Evolutionary conservation across 73 alveolate species (phyloP), one percentile per base, ranked within the genome.

Genomic region (Paramecium primaurelia): DNA sequence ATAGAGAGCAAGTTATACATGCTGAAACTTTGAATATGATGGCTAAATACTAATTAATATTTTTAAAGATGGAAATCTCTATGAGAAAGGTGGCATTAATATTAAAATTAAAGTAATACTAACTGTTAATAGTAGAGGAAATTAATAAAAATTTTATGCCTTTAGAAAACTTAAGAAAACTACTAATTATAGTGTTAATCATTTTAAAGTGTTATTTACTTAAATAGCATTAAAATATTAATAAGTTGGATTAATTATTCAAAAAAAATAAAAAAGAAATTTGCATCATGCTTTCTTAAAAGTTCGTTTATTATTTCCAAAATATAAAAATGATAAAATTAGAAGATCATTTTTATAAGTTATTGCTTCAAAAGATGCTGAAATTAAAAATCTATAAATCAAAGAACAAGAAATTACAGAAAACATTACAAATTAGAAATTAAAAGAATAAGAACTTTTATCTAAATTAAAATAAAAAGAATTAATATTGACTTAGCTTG

Each of bases 11-110:
- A 51, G 54, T 94, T 8, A 83, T 94, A 34, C 97, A 94, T 58
- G 86, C 93, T 0, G 97, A 94, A 71, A 94, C 97, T 3, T 68
- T 94, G 32, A 92, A 88, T 45, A 94, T 94, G 97, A 94, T 94
- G 97, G 93, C 97, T 25, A 94, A 94, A 60, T 94, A 94, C 73
- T 86, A 94, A 59, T 92, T 94, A 37, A 94, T 94, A 14, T 94
- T 94, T 59, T 88, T 94, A 36, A 92, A 86, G 68, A 86, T 94
- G 95, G 97, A 94, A 51, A 92, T 94, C 32, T 86, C 86, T 10
- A 42, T 68, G 80, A 89, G 88, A 30, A 89, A 89, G 32, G 58
- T 71, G 0, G 91, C 77, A 42, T 37, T 71, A n/a, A 49, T 37
- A 38, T 49, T 89, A 25, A 89, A 89, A 37, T 40, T 71, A 49